Conservation (phyloP, 2,329 filamentous ascomycete genomes). For the Penicillium concentricum region DNA sequence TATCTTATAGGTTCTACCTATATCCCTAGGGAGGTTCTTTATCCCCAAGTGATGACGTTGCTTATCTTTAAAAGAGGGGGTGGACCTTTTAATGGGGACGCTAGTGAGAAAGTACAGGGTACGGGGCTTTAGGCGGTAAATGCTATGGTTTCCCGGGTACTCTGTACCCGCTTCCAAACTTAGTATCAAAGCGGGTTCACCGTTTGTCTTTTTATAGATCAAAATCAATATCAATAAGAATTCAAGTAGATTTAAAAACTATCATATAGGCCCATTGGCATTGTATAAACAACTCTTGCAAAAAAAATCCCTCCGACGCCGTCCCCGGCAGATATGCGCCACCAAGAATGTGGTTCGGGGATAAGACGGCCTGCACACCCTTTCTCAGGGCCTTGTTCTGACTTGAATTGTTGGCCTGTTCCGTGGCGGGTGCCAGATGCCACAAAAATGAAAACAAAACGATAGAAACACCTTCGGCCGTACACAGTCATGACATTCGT, state of each 20-base stretch:
- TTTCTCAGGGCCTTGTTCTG: not conserved
- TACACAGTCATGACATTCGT: constrained; percentile 44
- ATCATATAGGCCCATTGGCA: not conserved
- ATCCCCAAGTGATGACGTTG: constrained; percentile 21
- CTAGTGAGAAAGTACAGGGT: constrained; percentile 11
- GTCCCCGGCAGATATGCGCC: constrained; percentile 1
- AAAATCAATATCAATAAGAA: not conserved
- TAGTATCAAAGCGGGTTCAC: constrained; percentile 2
- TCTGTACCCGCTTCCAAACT: constrained; percentile 9
- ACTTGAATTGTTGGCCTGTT: constrained; percentile 7
- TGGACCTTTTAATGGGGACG: constrained; percentile 14
- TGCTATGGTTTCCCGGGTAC: constrained; percentile 5
- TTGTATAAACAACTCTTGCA: constrained; percentile 22
- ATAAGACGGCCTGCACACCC: constrained; percentile 4
- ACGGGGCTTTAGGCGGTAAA: constrained; percentile 7
- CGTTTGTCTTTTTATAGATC: not conserved
- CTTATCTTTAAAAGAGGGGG: constrained; percentile 30
- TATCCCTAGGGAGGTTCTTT: no score
- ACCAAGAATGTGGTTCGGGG: constrained; percentile 13
- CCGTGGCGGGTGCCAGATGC: constrained; percentile 3
- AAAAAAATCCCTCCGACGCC: constrained; percentile 13
- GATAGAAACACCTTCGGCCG: constrained; percentile 30
- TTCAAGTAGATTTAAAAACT: not conserved
- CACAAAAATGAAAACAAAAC: constrained; percentile 18
- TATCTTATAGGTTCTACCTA: no score